These are phyloP conservation scores for Scenedesmus sp. DNA, from an alignment of 163 green algal species.

Conservation along the genomic window DNA sequence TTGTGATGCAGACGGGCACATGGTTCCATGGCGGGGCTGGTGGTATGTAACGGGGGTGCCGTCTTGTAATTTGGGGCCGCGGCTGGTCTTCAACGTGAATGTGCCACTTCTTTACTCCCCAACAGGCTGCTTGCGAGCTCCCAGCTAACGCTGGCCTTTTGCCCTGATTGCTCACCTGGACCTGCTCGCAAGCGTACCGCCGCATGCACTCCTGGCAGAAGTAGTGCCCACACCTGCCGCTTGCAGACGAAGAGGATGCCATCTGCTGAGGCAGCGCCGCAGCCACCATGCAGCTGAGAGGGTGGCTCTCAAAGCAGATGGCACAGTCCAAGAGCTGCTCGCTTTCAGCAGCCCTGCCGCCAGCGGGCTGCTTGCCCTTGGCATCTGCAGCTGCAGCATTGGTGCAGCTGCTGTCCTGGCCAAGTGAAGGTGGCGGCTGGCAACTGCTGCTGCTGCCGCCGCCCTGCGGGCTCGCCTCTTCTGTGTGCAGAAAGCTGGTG, in stretches of 20 bases:
- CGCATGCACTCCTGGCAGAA: conserved; percentile 30
- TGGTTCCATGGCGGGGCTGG: too few relatives aligned
- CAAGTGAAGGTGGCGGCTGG: background rate
- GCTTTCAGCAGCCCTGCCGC: background rate
- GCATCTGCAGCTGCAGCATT: background rate
- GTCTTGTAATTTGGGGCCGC: too few relatives aligned
- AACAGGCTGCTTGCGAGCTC: background rate
- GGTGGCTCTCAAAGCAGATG: conserved; percentile 36
- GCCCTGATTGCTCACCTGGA: background rate
- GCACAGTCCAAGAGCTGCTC: background rate
- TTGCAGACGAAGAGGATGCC: background rate
- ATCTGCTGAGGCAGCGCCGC: conserved; percentile 18
- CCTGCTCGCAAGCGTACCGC: background rate
- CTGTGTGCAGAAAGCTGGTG: background rate
- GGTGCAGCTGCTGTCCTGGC: background rate
- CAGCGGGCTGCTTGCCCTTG: background rate
- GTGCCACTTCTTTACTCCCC: too few relatives aligned
- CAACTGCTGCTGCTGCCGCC: background rate
- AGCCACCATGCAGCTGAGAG: conserved; percentile 13
- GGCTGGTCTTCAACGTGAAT: background rate
- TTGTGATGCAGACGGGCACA: too few relatives aligned
- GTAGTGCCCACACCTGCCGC: conserved; percentile 27
- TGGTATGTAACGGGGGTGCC: too few relatives aligned
- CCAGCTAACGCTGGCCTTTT: too few relatives aligned
- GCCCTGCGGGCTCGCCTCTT: background rate